Evolutionary conservation across 805 yeast species (phyloP), one percentile per base, ranked within the genome.

Genomic region (Pichia membranifaciens): DNA sequence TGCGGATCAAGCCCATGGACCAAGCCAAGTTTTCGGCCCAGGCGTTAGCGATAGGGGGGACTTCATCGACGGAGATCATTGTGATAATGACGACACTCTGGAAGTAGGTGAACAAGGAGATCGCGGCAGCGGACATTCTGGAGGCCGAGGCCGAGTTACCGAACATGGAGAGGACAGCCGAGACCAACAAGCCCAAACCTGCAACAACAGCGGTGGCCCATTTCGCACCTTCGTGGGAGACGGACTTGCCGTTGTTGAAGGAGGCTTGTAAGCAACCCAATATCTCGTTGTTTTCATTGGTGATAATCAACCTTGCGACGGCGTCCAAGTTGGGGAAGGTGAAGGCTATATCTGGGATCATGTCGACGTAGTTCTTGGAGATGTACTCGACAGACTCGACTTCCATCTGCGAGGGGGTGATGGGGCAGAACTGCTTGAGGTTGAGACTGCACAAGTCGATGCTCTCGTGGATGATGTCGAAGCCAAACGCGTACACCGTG

Each of bases 201-300:
- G 95, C 88, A 57, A 89, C 72, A 18, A 84, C 82, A 1, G 97
- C 97, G 17, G 96, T 87, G 36, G 87, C 95, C 97, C 97, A 90
- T 66, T 86, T 84, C 49, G 84, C 89, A 54, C 86, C 86, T 2
- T 77, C 72, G 60, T 87, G 96, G 38, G 85, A 69, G 18, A 88
- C 91, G 2, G 95, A 82, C 58, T 82, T 85, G 33, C 90, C 88
- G 61, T 88, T 88, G 18, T 82, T 59, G 60, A 88, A 81, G 50
- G 76, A 75, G 16, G 87, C 81, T 60, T 85, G 91, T 48, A 88
- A 72, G 62, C 96, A 88, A 34, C 89, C 87, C 47, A 84, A 59
- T 48, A 66, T 61, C 29, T 71, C 71, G 25, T 71, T 72, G 41
- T 58, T 54, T 7, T 50, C 45, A 49, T 67, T 60, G 12, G 60